Evolutionary conservation across 225 moss, liverwort and hornwort species (phyloP), one percentile per base, ranked within the genome.

Genomic region (Marchantia polymorpha): DNA sequence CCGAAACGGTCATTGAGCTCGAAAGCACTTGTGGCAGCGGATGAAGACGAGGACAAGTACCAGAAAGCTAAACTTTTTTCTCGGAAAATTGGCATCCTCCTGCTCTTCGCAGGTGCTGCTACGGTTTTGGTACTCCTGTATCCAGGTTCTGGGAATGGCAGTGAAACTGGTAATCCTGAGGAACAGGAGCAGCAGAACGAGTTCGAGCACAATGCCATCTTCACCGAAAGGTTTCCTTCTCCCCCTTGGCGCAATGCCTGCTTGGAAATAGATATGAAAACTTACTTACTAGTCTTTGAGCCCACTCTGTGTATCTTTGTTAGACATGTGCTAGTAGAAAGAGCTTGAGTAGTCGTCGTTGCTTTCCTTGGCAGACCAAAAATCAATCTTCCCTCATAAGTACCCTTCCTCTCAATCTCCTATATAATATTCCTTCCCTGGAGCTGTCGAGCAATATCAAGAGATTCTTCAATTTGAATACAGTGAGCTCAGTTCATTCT

Each of bases 11-110:
- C 73, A 54, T 5, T 8, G 50, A 50, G 15, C 27, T 55, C 54
- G 26, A 73, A 55, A 51, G 72, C 13, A 52, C 52, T 20, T 9
- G 73, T 53, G 25, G 52, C 1, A 54, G 52, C 73, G 12, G 83
- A 83, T 67, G 53, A 75, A 0, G 86, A 83, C 26, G 83, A 86
- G 22, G 78, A 81, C 69, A 86, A 86, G 64, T 86, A 86, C 68
- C 80, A 55, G 17, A 86, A 83, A 73, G 25, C 75, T 22, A 83
- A 81, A 73, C 63, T 68, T 8, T 60, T 76, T 22, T 83, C 83
- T 22, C 80, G 73, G 52, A 83, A 75, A 64, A 51, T 86, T 6
- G 75, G 80, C 16, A 51, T 83, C 19, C 69, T 86, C 74, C 80
- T 86, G 26, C 68, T 81, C 25, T 68, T 86, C 17, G 83, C 78